Evolutionary conservation across 306 rosid genomes (phyloP).

Genomic region (Potentilla sterilis): DNA sequence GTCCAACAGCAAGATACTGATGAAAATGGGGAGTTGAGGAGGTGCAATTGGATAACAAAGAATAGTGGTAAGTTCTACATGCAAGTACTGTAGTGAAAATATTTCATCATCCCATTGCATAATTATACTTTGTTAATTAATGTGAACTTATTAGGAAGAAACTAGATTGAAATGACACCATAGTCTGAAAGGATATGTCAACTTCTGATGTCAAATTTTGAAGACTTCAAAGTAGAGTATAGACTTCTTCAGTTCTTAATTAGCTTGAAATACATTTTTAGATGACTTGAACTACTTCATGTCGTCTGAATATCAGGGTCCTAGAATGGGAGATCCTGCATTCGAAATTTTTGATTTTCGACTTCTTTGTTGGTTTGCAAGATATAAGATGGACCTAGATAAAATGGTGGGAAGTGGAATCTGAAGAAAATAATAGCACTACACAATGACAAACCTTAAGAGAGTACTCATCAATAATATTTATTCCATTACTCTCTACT

Average conservation of each 20-base stretch:
- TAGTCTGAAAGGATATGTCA: not conserved
- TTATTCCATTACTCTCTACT: not conserved
- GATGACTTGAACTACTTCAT: not conserved
- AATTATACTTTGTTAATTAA: not conserved
- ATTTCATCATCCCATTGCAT: not conserved
- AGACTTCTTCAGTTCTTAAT: not conserved
- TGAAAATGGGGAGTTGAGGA: constrained; percentile 56
- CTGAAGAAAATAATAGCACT: constrained; percentile 11
- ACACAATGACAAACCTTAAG: not conserved
- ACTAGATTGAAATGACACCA: not conserved
- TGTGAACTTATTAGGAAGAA: not conserved
- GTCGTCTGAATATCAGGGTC: not conserved
- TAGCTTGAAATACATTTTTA: not conserved
- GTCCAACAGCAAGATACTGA: constrained; percentile 38
- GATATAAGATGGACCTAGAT: not conserved
- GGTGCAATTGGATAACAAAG: constrained; percentile 88
- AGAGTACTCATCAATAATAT: constrained; percentile 15
- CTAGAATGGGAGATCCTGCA: not conserved
- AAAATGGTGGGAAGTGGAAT: constrained; percentile 18
- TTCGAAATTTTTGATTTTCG: not conserved
- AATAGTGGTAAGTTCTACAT: constrained; percentile 54
- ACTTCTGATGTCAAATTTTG: not conserved
- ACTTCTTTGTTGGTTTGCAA: not conserved
- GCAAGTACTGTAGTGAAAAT: not conserved
- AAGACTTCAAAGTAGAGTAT: not conserved